A percentile compares a stretch with the other conserved stretches of the same genome.
phyloP scores from a whole-genome alignment of 805 yeast species.

The Alloascoidea africana region DNA sequence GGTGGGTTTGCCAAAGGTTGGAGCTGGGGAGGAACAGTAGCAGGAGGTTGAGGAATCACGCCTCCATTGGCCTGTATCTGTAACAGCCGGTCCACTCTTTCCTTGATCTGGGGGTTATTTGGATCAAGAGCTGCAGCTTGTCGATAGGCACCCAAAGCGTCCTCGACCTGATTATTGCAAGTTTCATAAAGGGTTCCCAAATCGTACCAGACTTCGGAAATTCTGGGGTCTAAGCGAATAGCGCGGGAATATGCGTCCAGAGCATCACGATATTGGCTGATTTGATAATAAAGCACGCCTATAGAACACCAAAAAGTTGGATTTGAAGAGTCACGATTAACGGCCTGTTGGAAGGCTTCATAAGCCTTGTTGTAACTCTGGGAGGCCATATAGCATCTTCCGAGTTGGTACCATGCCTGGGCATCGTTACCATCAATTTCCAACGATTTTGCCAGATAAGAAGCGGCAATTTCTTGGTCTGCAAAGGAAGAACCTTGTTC shows the following conservation, averaged over 20 bases:
- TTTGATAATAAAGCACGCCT: constrained; percentile 93
- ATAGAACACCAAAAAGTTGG: constrained; percentile 97
- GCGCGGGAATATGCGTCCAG: constrained; percentile 96
- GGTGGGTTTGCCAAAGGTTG: too few relatives aligned
- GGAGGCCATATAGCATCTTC: constrained; percentile 93
- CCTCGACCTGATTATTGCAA: constrained; percentile 88
- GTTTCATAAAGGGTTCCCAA: constrained; percentile 94
- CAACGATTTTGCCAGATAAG: constrained; percentile 69
- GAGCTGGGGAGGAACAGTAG: too few relatives aligned
- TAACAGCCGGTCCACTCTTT: constrained; percentile 78
- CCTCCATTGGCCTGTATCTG: too few relatives aligned
- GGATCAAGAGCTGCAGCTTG: constrained; percentile 95
- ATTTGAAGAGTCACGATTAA: constrained; percentile 88
- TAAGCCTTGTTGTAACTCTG: constrained; percentile 92
- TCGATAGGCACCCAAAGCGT: constrained; percentile 92
- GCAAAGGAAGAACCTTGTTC: constrained; percentile 48
- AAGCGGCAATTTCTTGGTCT: constrained; percentile 72
- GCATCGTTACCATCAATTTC: constrained; percentile 88
- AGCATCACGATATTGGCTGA: constrained; percentile 92
- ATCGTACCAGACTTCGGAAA: constrained; percentile 97
- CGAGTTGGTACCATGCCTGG: constrained; percentile 93
- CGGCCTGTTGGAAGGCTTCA: constrained; percentile 98
- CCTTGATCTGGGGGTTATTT: constrained; percentile 84
- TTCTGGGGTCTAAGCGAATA: constrained; percentile 86
- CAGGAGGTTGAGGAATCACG: neutral